Evolutionary conservation across 1,284 basidiomycete species (phyloP).

Genomic region (Caloboletus firmus): DNA sequence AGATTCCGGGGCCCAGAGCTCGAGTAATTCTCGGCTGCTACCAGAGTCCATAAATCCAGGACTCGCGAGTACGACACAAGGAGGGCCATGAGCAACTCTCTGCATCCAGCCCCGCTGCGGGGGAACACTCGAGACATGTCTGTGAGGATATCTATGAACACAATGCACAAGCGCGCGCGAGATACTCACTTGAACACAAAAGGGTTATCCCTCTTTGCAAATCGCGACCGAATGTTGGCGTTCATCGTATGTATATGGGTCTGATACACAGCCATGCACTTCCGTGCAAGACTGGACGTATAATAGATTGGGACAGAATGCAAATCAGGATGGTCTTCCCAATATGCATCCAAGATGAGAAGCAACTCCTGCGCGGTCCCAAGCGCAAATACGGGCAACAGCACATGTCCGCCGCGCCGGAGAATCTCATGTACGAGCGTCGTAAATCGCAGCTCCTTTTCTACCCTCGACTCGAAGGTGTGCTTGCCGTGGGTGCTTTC

Average conservation of each 20-base stretch:
- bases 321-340: constrained; percentile 93
- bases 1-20: constrained; percentile 94
- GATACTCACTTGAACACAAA: constrained; percentile 91
- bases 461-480: constrained; percentile 83
- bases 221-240: constrained; percentile 81
- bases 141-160: constrained; percentile 34
- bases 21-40: constrained; percentile 88
- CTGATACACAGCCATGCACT: constrained; percentile 98
- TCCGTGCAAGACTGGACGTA: constrained; percentile 89
- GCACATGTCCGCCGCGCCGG: constrained; percentile 87
- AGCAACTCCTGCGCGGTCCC: constrained; percentile 95
- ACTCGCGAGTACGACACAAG: constrained; percentile 94
- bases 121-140: constrained; percentile 81
- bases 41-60: constrained; percentile 95
- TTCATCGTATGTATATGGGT: constrained; percentile 97
- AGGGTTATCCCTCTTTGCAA: constrained; percentile 90
- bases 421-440: constrained; percentile 89
- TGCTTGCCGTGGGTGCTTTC: constrained; percentile 98
- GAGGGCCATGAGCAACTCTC: constrained; percentile 79
- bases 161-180: background rate
- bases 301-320: constrained; percentile 96
- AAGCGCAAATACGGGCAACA: constrained; percentile 93
- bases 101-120: constrained; percentile 79
- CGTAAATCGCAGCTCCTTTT: constrained; percentile 93
- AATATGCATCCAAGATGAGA: constrained; percentile 95